Percentiles rank a stretch among this genome's conserved stretches.
Evolutionary conservation across 306 rosid species (phyloP).

Genomic region (Cicer chorassanicum): DNA sequence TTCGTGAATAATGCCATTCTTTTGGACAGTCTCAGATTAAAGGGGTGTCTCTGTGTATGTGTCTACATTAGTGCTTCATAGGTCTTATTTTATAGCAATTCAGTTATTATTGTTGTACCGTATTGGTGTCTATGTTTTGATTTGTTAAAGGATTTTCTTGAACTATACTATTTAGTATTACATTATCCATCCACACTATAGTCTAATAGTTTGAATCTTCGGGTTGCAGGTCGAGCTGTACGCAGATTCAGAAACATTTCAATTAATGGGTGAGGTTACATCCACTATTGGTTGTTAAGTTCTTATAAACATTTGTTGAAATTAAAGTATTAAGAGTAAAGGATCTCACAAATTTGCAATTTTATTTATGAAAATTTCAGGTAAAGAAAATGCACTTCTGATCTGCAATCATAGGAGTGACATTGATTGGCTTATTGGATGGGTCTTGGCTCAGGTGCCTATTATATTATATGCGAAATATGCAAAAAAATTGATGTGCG

Average conservation of each 20-base stretch:
- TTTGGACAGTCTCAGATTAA: not conserved
- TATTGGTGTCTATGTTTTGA: not conserved
- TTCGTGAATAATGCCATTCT: not conserved
- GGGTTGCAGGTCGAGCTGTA: slow-evolving; percentile 71
- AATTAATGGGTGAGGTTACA: slow-evolving; percentile 65
- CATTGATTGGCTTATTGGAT: slow-evolving; percentile 97
- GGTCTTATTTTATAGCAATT: too few relatives aligned
- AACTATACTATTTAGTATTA: slow-evolving; percentile 2
- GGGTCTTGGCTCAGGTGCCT: slow-evolving; percentile 88
- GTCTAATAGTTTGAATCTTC: slow-evolving; percentile 43
- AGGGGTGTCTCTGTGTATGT: too few relatives aligned
- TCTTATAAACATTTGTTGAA: slow-evolving; percentile 2
- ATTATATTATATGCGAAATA: slow-evolving; percentile 5
- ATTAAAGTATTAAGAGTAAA: not conserved
- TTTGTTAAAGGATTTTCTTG: not conserved
- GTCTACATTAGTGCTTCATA: too few relatives aligned
- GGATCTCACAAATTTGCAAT: slow-evolving; percentile 20
- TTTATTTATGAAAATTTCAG: slow-evolving; percentile 52
- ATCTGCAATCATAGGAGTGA: slow-evolving; percentile 90
- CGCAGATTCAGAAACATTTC: slow-evolving; percentile 67
- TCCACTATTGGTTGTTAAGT: slow-evolving; percentile 7
- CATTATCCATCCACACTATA: slow-evolving; percentile 24
- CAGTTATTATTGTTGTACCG: too few relatives aligned
- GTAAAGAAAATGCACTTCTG: slow-evolving; percentile 82
- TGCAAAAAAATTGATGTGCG: too few relatives aligned